Evolutionary conservation across 108 stramenopile species (phyloP).

Genomic region (Seminavis robusta): DNA sequence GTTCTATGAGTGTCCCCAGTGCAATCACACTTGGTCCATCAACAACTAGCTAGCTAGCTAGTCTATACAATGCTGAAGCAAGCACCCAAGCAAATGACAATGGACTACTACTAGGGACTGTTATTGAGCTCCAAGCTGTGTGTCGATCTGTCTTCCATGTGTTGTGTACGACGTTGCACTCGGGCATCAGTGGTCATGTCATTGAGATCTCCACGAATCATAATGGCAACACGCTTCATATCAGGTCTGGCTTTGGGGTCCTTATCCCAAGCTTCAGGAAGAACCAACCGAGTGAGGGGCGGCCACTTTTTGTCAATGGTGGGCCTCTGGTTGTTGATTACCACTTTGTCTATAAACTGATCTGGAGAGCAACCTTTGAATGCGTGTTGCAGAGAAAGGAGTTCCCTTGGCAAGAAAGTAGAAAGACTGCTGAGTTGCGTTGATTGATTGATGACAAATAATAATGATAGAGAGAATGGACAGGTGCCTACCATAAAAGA

Average conservation of each 20-base stretch:
- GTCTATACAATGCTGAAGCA: not conserved
- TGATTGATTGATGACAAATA: slow-evolving; percentile 11
- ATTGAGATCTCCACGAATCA: slow-evolving; percentile 36
- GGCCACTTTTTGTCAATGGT: slow-evolving; percentile 14
- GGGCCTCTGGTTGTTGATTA: slow-evolving; percentile 9
- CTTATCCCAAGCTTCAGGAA: slow-evolving; percentile 36
- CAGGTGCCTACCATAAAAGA: slow-evolving; percentile 60
- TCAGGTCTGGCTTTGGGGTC: slow-evolving; percentile 27
- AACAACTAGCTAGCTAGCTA: too few species aligned
- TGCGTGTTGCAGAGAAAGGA: slow-evolving; percentile 23
- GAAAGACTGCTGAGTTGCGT: too few species aligned
- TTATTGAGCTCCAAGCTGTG: too few species aligned
- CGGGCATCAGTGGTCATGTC: slow-evolving; percentile 13
- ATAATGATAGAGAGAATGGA: slow-evolving; percentile 35
- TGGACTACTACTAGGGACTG: too few species aligned
- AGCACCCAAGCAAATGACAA: not conserved
- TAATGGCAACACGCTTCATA: slow-evolving; percentile 27
- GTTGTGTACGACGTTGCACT: slow-evolving; percentile 24
- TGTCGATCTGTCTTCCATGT: slow-evolving; percentile 29
- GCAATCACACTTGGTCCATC: slow-evolving; percentile 86
- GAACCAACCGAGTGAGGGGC: slow-evolving; percentile 17
- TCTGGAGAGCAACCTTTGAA: slow-evolving; percentile 15
- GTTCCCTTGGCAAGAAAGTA: too few species aligned
- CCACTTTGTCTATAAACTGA: slow-evolving; percentile 23
- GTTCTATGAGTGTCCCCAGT: slow-evolving; percentile 97